Evolutionary conservation across 345 rosid genomes (phyloP).

Genomic region (Orychophragmus violaceus): DNA sequence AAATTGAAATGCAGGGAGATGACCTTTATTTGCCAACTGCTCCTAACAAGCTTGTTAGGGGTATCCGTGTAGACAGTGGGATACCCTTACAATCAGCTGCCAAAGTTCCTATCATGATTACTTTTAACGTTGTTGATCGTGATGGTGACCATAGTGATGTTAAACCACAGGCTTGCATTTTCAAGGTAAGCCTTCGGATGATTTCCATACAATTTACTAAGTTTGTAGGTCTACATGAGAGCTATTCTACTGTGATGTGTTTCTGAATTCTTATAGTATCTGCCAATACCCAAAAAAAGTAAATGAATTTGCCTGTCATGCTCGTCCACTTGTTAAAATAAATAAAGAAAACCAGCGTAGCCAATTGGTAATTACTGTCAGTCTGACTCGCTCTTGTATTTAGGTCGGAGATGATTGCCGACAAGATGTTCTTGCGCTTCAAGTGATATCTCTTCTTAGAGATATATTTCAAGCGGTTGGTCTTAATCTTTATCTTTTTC

Average conservation of each 20-base stretch:
- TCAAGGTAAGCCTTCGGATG: constrained; percentile 54
- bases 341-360: too few species aligned
- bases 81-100: constrained; percentile 98
- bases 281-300: not conserved
- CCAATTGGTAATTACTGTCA: too few species aligned
- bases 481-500: constrained; percentile 72
- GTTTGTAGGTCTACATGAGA: not conserved
- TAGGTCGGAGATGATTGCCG: constrained; percentile 99
- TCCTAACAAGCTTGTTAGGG: constrained; percentile 78
- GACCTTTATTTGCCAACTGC: constrained; percentile 97
- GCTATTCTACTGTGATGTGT: not conserved
- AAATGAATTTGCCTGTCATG: not conserved
- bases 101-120: constrained; percentile 94
- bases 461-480: constrained; percentile 87
- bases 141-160: constrained; percentile 54
- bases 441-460: constrained; percentile 77
- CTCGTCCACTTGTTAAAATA: too few species aligned
- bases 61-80: constrained; percentile 88
- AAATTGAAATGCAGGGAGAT: constrained; percentile 78
- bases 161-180: constrained; percentile 92
- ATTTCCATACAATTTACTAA: not conserved
- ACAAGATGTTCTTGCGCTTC: constrained; percentile 98
- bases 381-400: constrained; percentile 20
- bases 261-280: not conserved
- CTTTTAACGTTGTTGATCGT: constrained; percentile 85